Percentiles rank a stretch among this genome's conserved stretches.
phyloP scores from a whole-genome alignment of 495 filamentous ascomycete species.

The Bryoglossum gracile region DNA sequence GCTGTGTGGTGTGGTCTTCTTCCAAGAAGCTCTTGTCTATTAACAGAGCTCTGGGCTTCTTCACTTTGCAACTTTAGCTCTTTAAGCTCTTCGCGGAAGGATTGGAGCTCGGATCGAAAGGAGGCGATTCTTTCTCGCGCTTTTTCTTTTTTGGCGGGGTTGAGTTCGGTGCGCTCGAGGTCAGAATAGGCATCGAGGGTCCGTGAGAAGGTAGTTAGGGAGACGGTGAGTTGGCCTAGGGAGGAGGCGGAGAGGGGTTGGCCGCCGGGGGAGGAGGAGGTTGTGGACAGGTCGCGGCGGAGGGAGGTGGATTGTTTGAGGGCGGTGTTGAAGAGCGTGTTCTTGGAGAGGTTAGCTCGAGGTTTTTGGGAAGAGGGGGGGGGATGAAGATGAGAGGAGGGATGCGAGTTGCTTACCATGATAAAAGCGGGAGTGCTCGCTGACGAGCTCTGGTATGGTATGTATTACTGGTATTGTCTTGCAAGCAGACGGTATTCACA shows the following conservation, averaged over 20 bases:
- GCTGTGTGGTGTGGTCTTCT: conserved; percentile 78
- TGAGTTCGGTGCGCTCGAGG: conserved; percentile 79
- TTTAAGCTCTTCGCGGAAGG: conserved; percentile 72
- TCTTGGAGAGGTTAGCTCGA: conserved; percentile 38
- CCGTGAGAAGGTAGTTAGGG: conserved; percentile 78
- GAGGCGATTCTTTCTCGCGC: conserved; percentile 77
- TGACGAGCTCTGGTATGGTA: neutral
- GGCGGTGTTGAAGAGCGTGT: conserved; percentile 91
- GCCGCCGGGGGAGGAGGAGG: conserved; percentile 38
- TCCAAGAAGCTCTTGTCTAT: conserved; percentile 79
- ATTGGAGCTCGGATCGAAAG: conserved; percentile 74
- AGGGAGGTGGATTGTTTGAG: conserved; percentile 87
- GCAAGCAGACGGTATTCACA: no score
- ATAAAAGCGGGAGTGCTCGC: neutral
- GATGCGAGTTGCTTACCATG: neutral
- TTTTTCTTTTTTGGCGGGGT: conserved; percentile 82
- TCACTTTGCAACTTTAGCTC: conserved; percentile 66
- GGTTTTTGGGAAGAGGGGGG: neutral
- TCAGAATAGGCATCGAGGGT: conserved; percentile 90
- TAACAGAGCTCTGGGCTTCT: conserved; percentile 62
- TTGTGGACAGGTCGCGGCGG: conserved; percentile 76
- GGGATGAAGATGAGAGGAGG: no score
- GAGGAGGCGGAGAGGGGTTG: conserved; percentile 51
- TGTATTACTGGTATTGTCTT: no score
- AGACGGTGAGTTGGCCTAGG: conserved; percentile 72